Conservation (phyloP, 208 protist genomes). For the Herpetomonas muscarum region DNA sequence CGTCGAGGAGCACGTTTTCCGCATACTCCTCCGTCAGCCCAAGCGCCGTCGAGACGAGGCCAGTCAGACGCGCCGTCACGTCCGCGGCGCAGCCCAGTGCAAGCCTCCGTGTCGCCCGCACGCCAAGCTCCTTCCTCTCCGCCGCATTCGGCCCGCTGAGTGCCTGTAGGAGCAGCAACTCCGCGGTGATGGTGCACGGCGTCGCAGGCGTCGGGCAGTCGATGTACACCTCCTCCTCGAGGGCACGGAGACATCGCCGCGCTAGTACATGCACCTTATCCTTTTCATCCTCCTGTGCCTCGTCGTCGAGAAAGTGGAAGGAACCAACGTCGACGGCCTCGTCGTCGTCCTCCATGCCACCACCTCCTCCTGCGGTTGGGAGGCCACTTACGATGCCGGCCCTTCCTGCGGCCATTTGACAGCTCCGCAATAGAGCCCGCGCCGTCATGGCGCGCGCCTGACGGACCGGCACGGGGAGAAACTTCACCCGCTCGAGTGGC, state of each 20-base stretch:
- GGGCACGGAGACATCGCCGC: conserved; percentile 8
- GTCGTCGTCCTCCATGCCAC: not conserved
- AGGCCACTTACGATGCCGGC: not conserved
- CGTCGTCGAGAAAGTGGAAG: conserved; percentile 50
- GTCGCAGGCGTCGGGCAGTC: conserved; percentile 17
- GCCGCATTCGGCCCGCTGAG: not conserved
- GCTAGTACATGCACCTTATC: conserved; percentile 9
- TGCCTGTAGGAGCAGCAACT: conserved; percentile 46
- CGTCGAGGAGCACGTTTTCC: conserved; percentile 38
- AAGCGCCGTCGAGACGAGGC: conserved; percentile 25
- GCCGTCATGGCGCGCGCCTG: conserved; percentile 42
- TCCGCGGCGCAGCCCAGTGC: conserved; percentile 20
- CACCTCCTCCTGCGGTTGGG: not conserved
- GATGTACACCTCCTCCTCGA: conserved; percentile 16
- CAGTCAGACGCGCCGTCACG: conserved; percentile 26
- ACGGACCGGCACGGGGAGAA: conserved; percentile 58
- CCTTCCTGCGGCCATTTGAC: not conserved
- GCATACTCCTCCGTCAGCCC: conserved; percentile 52
- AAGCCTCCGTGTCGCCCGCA: conserved; percentile 49
- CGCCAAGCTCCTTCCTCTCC: conserved; percentile 27
- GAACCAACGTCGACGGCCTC: conserved; percentile 11
- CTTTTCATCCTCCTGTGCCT: conserved; percentile 23
- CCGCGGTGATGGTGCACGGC: conserved; percentile 20
- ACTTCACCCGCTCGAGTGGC: conserved; percentile 25
- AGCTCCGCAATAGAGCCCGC: conserved; percentile 35